These are phyloP conservation scores for Leptosphaerulina australis DNA, from an alignment of 2,329 filamentous ascomycete genomes.

Conservation along the genomic window DNA sequence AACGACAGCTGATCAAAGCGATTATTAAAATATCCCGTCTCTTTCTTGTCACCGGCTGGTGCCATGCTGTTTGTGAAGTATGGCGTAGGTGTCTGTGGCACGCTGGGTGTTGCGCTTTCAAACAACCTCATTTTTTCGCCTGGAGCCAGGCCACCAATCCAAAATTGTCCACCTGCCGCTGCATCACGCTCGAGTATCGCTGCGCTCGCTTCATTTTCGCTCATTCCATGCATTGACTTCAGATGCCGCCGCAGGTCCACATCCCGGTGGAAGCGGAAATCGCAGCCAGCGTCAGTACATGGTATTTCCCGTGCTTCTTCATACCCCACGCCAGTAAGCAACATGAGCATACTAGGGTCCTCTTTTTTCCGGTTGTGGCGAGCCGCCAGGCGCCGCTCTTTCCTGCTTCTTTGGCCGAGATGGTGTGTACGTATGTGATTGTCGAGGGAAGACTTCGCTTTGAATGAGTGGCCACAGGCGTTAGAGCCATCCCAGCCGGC, in stretches of 20 bases:
- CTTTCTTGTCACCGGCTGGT: conserved; percentile 3
- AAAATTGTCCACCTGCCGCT: conserved; percentile 52
- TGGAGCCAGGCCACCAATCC: conserved; percentile 50
- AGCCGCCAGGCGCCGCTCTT: conserved; percentile 42
- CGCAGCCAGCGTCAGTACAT: conserved; percentile 59
- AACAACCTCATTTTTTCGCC: conserved; percentile 21
- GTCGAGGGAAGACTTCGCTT: conserved; percentile 77
- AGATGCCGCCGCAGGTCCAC: conserved; percentile 64
- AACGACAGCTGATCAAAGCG: conserved; percentile 25
- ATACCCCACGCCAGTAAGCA: conserved; percentile 64
- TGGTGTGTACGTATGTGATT: conserved; percentile 86
- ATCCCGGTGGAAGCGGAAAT: conserved; percentile 62
- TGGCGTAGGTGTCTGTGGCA: conserved; percentile 41
- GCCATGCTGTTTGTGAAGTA: conserved; percentile 25
- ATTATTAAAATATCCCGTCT: conserved; percentile 16
- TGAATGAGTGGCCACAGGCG: conserved; percentile 77
- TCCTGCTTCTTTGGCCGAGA: conserved; percentile 62
- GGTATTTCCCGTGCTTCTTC: conserved; percentile 56
- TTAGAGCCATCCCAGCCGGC: conserved; percentile 67
- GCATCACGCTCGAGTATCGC: conserved; percentile 51
- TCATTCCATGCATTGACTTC: conserved; percentile 52
- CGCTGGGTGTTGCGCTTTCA: conserved; percentile 28
- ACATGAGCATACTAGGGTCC: conserved; percentile 45
- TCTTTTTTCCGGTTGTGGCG: conserved; percentile 48
- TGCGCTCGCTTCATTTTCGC: conserved; percentile 45